These are phyloP conservation scores for Colletotrichum tropicale DNA, from an alignment of 2,329 filamentous ascomycete genomes.

Conservation along the genomic window DNA sequence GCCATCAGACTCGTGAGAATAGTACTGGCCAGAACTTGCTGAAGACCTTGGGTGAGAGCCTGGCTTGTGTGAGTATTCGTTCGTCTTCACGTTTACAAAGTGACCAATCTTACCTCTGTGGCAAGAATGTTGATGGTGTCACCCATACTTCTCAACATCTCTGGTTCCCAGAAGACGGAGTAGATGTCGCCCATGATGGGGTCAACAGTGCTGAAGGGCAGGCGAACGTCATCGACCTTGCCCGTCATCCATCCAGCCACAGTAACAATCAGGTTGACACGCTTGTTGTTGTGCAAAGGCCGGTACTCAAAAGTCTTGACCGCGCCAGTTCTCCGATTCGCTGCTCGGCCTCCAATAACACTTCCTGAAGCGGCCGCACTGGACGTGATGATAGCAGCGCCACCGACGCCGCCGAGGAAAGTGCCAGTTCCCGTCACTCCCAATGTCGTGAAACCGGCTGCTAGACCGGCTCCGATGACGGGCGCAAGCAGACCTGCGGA, in stretches of 20 bases:
- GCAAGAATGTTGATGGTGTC: conserved; percentile 98
- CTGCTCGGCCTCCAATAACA: conserved; percentile 84
- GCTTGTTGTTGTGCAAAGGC: conserved; percentile 96
- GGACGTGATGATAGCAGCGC: conserved; percentile 92
- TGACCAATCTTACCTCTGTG: conserved; percentile 77
- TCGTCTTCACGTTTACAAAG: not conserved
- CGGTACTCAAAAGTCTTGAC: conserved; percentile 98
- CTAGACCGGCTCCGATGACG: conserved; percentile 91
- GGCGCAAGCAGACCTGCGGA: conserved; percentile 92
- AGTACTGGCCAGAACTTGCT: conserved; percentile 92
- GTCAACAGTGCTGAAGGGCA: conserved; percentile 96
- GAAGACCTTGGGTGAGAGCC: conserved; percentile 94
- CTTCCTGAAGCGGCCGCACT: conserved; percentile 85
- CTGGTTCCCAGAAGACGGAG: conserved; percentile 95
- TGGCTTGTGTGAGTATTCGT: conserved; percentile 42
- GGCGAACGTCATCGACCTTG: conserved; percentile 92
- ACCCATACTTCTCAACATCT: conserved; percentile 97
- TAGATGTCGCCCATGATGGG: conserved; percentile 98
- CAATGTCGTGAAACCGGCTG: conserved; percentile 93
- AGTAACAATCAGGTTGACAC: conserved; percentile 93
- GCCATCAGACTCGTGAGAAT: conserved; percentile 91
- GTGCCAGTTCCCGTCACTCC: conserved; percentile 87
- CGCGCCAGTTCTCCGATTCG: conserved; percentile 84
- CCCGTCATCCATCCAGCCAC: conserved; percentile 98
- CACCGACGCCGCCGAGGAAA: conserved; percentile 90